Evolutionary conservation across 768 basidiomycete genomes (phyloP), one percentile per base, ranked within the genome.

Genomic region (Rhizopogon sp.): DNA sequence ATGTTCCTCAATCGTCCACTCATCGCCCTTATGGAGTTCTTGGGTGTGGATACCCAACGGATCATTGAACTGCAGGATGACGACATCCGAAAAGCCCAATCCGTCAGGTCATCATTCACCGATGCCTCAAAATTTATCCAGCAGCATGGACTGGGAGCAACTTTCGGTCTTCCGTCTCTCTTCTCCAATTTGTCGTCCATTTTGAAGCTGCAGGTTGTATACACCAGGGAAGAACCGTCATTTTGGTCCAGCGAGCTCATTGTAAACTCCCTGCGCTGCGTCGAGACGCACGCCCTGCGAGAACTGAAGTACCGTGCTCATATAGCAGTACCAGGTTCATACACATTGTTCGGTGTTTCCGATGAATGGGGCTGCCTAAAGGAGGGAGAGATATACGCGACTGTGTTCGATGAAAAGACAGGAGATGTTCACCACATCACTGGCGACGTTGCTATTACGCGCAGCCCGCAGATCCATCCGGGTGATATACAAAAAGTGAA

Each of bases 401-500:
- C 72, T 25, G 64, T 72, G 1, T 50, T 60, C 6, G 70, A 75
- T 54, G 69, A 71, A 29, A 68, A 65, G 43, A 70, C 35, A 1
- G 56, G 56, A 28, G 0, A 65, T 20, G 59, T 68, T 33, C 0
- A 63, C 29, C 53, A 61, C 29, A 67, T 78, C 40, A 66, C 65
- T 6, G 80, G 79, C 0, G 28, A 50, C 3, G 66, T 80, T 2
- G 66, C 75, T 16, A 74, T 81, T 50, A 79, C 79, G 14, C 67
- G 80, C 5, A 76, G 76, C n/a, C 80, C 80, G 11, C 74, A 79
- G 44, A 77, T 80, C 47, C 80, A 82, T 51, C 79, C 79, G 4
- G 80, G 79, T 0, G 76, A 79, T 53, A 59, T 75, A 10, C 73
- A 75, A 56, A 58, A 67, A 7, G 78, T 76, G 16, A 67, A 55